Evolutionary conservation across 768 basidiomycete species (phyloP).

Genomic region (Pleurotus ostreatus): DNA sequence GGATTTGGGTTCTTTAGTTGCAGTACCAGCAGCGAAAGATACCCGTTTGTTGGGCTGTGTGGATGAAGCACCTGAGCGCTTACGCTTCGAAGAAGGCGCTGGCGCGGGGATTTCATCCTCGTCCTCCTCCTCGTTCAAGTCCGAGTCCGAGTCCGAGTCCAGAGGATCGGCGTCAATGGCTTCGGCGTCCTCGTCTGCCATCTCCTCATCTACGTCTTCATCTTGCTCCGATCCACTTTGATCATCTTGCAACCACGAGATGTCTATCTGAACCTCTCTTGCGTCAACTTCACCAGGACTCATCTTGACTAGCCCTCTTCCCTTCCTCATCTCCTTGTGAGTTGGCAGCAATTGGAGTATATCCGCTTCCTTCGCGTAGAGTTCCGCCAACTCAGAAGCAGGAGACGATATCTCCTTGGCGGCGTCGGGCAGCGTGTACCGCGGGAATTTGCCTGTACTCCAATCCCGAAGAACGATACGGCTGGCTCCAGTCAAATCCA

Average conservation of each 20-base stretch:
- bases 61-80: conserved; percentile 27
- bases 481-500: conserved; percentile 72
- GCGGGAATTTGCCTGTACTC: conserved; percentile 67
- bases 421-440: conserved; percentile 60
- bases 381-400: conserved; percentile 16
- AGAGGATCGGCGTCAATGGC: conserved; percentile 28
- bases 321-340: conserved; percentile 67
- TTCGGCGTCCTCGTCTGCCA: conserved; percentile 27
- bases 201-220: conserved; percentile 29
- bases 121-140: conserved; percentile 20
- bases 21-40: conserved; percentile 36
- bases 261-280: conserved; percentile 34
- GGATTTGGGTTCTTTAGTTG: conserved; percentile 16
- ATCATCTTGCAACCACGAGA: conserved; percentile 38
- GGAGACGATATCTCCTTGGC: conserved; percentile 19
- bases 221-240: conserved; percentile 35
- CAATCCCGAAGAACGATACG: conserved; percentile 83
- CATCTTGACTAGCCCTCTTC: conserved; percentile 56
- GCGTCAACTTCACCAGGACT: conserved; percentile 28
- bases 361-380: conserved; percentile 44
- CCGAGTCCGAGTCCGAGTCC: conserved; percentile 19
- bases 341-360: conserved; percentile 45
- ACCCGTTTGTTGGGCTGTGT: conserved; percentile 48
- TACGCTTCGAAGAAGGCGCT: conserved; percentile 38
- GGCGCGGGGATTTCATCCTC: conserved; percentile 24